Evolutionary conservation across 306 rosid species (phyloP).

Genomic region (Pyrus bretschneideri): DNA sequence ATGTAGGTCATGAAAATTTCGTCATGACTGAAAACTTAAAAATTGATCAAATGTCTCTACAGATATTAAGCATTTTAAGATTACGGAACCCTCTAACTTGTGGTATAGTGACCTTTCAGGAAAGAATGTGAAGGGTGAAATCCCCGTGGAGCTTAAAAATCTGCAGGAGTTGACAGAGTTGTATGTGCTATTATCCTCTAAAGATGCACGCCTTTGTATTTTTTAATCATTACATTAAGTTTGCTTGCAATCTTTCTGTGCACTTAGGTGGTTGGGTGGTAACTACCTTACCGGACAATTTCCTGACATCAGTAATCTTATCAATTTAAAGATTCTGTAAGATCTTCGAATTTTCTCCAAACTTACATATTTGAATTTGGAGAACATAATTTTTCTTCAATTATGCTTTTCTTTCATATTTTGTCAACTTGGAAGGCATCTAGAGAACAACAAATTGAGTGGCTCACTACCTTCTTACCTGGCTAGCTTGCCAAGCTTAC

Average conservation of each 20-base stretch:
- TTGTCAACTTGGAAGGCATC: constrained; percentile 56
- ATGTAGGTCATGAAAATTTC: neutral
- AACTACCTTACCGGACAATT: constrained; percentile 67
- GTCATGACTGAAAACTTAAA: neutral
- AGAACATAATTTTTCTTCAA: constrained; percentile 3
- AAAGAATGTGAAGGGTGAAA: constrained; percentile 56
- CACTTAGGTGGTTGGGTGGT: constrained; percentile 70
- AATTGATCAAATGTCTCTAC: neutral
- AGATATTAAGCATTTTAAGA: neutral
- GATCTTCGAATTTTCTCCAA: constrained; percentile 29
- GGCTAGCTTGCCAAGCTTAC: constrained; percentile 65
- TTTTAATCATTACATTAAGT: neutral
- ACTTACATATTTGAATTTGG: constrained; percentile 1
- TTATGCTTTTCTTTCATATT: neutral
- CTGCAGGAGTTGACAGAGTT: constrained; percentile 69
- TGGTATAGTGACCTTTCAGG: constrained; percentile 57
- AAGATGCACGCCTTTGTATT: neutral
- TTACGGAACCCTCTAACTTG: constrained; percentile 10
- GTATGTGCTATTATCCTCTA: constrained; percentile 45
- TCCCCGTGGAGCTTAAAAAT: constrained; percentile 58
- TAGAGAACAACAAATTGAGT: constrained; percentile 78
- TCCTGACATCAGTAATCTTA: constrained; percentile 81
- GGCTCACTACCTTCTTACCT: constrained; percentile 77
- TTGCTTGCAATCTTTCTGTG: neutral
- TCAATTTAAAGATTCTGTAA: constrained; percentile 80